Evolutionary conservation across 768 basidiomycete genomes (phyloP), one percentile per base, ranked within the genome.

Genomic region (Xerocomus brunneocitrinus): DNA sequence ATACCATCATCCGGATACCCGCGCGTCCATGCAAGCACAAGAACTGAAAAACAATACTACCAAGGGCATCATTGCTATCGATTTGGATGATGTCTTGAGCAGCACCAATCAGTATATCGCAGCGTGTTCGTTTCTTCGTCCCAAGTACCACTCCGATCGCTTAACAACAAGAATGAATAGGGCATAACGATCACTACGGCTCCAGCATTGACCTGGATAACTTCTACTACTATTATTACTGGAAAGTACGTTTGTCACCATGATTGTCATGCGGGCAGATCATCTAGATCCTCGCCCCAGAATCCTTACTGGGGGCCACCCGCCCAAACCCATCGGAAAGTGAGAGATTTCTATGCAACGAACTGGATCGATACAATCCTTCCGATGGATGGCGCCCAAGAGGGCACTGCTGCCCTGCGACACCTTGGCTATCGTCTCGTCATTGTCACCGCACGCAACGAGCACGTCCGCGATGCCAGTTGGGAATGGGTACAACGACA

Each of bases 201-300:
- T 81, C 84, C 4, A 38, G 54, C 25, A 83, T 89, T 74, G 71
- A 71, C 31, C 49, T 80, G 42, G 70, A 76, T n/a, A 59, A 77
- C 48, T 87, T 86, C 64, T 81, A 82, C 58, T 89, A 88, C 62
- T 87, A 86, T 59, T 86, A 85, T 65, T 87, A 84, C 63, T 88
- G 87, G 87, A 87, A 85, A 76, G 86, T 79, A 47, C 47, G 66
- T 39, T 28, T 27, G 22, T 36, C 27, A 8, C 28, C 30, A 24
- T 34, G 45, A 14, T 40, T 8, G 25, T 12, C 35, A 34, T 49
- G 14, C 16, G 40, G 27, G 27, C 36, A 5, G 48, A 49, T 55
- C 52, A 47, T 28, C 42, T 19, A 38, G 22, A 52, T 28, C 36
- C 3, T 36, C 47, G 5, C 51, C 45, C 39, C 47, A 80, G 78